Evolutionary conservation across 106 monocot genomes (phyloP), one percentile per base, ranked within the genome.

Genomic region (Xerophyta viscosa): DNA sequence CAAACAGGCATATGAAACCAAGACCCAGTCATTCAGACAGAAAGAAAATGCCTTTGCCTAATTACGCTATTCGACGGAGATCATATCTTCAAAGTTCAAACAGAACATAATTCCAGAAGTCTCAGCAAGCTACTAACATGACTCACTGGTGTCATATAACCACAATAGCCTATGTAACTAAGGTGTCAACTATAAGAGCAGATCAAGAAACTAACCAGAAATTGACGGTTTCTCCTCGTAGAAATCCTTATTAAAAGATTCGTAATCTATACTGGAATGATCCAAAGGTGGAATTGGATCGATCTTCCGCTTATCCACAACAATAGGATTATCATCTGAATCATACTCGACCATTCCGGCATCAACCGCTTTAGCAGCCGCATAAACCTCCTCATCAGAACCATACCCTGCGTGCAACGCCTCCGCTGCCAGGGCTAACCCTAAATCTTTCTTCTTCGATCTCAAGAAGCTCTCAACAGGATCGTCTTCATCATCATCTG

Each of bases 301-400:
- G 27, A 96, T 96, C 65, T 85, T 96, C 68, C 66, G 72, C 76
- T 89, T 96, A 61, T 96, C 96, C 18, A 86, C 26, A 6, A 96
- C 63, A 44, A 96, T 57, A 3, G 79, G 89, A 46, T 96, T 96
- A 59, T 96, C 96, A 54, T 96, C 85, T 9, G 84, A 84, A 57
- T 96, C 96, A 31, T 96, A 96, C 67, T 96, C 96, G 19, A 96
- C 42, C 78, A 82, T 52, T 66, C 96, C 96, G 1, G 96, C 96
- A 66, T 96, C 96, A 29, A 96, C 85, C 4, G 96, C 96, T 76
- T 96, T 89, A 7, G 96, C 96, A 13, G 85, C 96, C 1, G 89
- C 96, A 36, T 96, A 96, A 20, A 96, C 96, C 78, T 96, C 96
- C 71, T 96, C 89, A 42, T 96, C 96, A 13, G 96, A 96, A 43